Evolutionary conservation across 2,329 filamentous ascomycete species (phyloP), one percentile per base, ranked within the genome.

Genomic region (Sporothrix inflata): DNA sequence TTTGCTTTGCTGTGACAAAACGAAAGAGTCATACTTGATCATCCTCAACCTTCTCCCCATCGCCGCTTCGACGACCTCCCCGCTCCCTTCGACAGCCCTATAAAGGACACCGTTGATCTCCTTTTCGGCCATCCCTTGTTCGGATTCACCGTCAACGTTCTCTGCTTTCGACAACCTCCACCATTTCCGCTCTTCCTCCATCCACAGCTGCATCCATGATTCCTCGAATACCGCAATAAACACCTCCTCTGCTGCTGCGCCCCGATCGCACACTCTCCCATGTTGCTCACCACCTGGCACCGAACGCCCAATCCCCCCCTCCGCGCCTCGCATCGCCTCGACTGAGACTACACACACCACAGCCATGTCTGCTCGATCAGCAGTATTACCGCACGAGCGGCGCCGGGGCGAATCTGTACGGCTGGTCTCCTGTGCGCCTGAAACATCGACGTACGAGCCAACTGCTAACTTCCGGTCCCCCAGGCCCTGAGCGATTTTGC

Each of bases 401-500:
- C 91, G 93, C 76, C 94, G 93, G 83, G 94, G 94, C 76, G 94
- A 98, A 84, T 89, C 92, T 74, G 93, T 95, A 88, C 74, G 87
- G 4, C 55, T 7, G 1, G 24, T 27, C 8, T 12, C 51, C 51
- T 30, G 24, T 16, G 45, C 45, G 30, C 45, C 21, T 3, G 12
- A 57, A 8, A 11, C n/a, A 53, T 12, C 7, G 45, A 69, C 5
- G 45, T 51, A 3, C 49, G 12, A 11, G 6, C 14, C 21, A 16
- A 1, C 16, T 66, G 6, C 57, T 66, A 24, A 42, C 63, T 2
- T 4, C 16, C 19, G 6, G 2, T 21, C 16, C 19, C 16, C 65
- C 49, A 88, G 87, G 94, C 95, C 14, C 87, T 99, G 71, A 96
- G 92, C 84, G 96, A 98, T 78, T 99, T 99, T 80, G 94, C 94